Conservation (phyloP, 495 filamentous ascomycete species). For the Tuber melanosporum region DNA sequence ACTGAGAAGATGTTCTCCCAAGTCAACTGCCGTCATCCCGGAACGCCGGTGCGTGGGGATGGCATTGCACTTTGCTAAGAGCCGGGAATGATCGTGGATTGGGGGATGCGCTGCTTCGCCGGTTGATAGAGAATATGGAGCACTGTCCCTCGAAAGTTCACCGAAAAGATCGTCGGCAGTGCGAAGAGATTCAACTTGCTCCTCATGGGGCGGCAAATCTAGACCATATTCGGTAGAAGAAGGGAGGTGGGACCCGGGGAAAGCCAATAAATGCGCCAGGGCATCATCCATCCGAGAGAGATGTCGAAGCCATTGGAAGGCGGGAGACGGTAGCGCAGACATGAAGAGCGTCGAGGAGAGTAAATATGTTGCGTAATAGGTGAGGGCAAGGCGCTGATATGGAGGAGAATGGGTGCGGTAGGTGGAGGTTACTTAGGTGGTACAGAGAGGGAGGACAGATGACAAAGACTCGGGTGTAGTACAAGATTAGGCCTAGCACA, state of each 20-base stretch:
- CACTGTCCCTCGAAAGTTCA: conserved; percentile 5
- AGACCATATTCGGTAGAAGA: conserved; percentile 49
- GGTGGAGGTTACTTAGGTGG: no score
- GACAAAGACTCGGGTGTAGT: no score
- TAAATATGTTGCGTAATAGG: neutral
- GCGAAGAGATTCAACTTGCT: conserved; percentile 19
- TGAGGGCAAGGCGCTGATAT: neutral
- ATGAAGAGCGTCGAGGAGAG: neutral
- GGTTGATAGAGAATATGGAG: conserved; percentile 43
- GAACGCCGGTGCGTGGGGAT: conserved; percentile 42
- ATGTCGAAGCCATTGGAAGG: conserved; percentile 57
- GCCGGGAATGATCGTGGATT: conserved; percentile 70
- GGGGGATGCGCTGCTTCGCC: conserved; percentile 57
- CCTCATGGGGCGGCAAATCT: conserved; percentile 46
- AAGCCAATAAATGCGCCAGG: conserved; percentile 57
- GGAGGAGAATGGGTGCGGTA: neutral
- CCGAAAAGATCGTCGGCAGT: conserved; percentile 38
- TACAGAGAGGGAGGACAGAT: no score
- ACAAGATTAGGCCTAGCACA: no score
- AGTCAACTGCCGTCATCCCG: conserved; percentile 12
- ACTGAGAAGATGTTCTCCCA: conserved; percentile 30
- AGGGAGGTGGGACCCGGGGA: conserved; percentile 46
- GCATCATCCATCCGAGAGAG: conserved; percentile 65
- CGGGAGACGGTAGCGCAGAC: neutral
- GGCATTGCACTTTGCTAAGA: conserved; percentile 20